Evolutionary conservation across 495 filamentous ascomycete species (phyloP).

Genomic region (Penicillium bovifimosum): DNA sequence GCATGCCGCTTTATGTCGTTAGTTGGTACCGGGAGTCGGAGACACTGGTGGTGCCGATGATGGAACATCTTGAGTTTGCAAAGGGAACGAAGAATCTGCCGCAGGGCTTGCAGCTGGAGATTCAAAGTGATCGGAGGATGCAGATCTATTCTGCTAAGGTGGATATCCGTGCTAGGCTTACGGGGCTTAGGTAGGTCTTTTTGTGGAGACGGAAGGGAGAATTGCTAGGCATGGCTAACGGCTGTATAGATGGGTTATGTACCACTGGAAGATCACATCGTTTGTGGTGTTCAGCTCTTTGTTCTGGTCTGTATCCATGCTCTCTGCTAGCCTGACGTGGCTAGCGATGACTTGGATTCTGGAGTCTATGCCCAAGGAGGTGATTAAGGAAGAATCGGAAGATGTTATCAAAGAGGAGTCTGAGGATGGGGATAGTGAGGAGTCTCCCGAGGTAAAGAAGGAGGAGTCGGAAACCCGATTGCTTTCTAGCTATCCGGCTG

Average conservation of each 20-base stretch:
- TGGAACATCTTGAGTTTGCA: slow-evolving; percentile 62
- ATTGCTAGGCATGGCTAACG: slow-evolving; percentile 10
- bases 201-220: background rate
- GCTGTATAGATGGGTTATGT: slow-evolving; percentile 68
- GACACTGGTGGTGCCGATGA: slow-evolving; percentile 60
- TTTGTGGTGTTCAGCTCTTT: slow-evolving; percentile 58
- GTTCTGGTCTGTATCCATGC: slow-evolving; percentile 73
- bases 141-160: slow-evolving; percentile 69
- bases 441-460: slow-evolving; percentile 15
- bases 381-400: slow-evolving; percentile 27
- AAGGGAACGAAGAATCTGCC: slow-evolving; percentile 54
- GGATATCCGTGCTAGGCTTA: slow-evolving; percentile 63
- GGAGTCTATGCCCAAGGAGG: slow-evolving; percentile 17
- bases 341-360: slow-evolving; percentile 37
- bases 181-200: slow-evolving; percentile 56
- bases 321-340: slow-evolving; percentile 57
- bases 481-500: slow-evolving; percentile 17
- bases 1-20: slow-evolving; percentile 55
- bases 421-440: slow-evolving; percentile 11
- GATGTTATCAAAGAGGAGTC: slow-evolving; percentile 28
- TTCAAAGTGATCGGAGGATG: slow-evolving; percentile 60
- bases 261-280: slow-evolving; percentile 62
- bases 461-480: slow-evolving; percentile 20
- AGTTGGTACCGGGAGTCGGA: slow-evolving; percentile 52
- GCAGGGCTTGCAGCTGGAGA: slow-evolving; percentile 52